phyloP scores from a whole-genome alignment of 1,139 yeast genomes.

The Yamadazyma epiphylla region DNA sequence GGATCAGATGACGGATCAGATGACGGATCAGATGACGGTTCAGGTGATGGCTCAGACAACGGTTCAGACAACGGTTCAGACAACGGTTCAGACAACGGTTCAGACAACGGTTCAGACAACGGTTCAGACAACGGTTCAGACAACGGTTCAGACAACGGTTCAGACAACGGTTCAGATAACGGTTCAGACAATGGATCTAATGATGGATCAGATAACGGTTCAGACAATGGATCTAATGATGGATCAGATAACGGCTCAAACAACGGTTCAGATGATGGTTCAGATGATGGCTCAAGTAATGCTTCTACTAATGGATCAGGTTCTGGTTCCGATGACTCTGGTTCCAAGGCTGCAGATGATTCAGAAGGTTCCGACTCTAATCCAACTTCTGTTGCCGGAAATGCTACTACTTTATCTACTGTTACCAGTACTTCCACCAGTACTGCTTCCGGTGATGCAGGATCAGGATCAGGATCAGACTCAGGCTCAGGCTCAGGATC shows the following conservation, averaged over 20 bases:
- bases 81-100: neutral
- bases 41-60: neutral
- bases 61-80: neutral
- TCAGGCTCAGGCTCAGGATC: conserved; percentile 1
- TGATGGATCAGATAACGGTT: too few relatives aligned
- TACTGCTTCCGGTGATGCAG: neutral
- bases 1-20: neutral
- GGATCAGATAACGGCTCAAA: neutral
- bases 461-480: neutral
- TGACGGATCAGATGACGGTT: neutral
- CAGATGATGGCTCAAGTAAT: neutral
- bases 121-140: neutral
- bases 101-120: conserved; percentile 1
- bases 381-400: conserved; percentile 2
- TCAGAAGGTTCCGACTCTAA: neutral
- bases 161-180: too few relatives aligned
- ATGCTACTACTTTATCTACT: conserved; percentile 2
- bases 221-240: too few relatives aligned
- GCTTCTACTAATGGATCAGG: neutral
- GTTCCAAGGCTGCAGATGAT: neutral
- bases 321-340: conserved; percentile 1
- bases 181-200: conserved; percentile 1
- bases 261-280: neutral
- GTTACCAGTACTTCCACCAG: conserved; percentile 1
- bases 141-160: neutral